phyloP scores from a whole-genome alignment of 78 protist species.

The Speleostelium caveatum region DNA sequence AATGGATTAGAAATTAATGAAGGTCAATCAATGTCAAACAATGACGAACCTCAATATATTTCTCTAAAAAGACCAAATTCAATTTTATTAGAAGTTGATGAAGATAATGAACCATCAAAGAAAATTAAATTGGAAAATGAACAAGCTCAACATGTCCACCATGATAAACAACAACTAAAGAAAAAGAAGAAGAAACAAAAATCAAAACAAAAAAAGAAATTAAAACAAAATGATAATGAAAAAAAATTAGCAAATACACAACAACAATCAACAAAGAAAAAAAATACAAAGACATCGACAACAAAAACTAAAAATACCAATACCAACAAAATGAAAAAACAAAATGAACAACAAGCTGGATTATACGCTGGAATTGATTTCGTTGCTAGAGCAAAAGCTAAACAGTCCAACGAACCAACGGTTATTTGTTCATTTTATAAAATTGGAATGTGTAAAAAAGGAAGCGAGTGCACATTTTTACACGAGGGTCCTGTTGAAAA shows the following conservation, averaged over 20 bases:
- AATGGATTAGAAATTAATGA: background rate
- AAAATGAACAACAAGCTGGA: background rate
- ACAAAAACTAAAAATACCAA: conserved; percentile 5
- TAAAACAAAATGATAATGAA: conserved; percentile 10
- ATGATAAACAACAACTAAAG: background rate
- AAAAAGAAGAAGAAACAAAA: background rate
- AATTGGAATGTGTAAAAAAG: conserved; percentile 67
- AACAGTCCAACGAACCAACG: conserved; percentile 8
- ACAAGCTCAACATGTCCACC: background rate
- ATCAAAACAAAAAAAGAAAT: conserved; percentile 7
- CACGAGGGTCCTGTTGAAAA: conserved; percentile 70
- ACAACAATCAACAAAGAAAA: background rate
- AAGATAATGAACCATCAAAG: background rate
- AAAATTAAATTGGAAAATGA: background rate
- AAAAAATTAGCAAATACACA: background rate
- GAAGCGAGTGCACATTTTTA: conserved; percentile 51
- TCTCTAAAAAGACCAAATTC: background rate
- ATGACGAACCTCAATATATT: too few species aligned
- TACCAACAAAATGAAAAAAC: conserved; percentile 1
- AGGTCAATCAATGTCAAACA: too few species aligned
- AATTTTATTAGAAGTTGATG: background rate
- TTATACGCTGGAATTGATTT: conserved; percentile 64
- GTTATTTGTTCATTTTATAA: conserved; percentile 35
- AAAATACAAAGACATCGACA: background rate
- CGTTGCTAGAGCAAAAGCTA: background rate